Conservation (phyloP, 805 yeast species). For the Debaryomyces prosopidis region DNA sequence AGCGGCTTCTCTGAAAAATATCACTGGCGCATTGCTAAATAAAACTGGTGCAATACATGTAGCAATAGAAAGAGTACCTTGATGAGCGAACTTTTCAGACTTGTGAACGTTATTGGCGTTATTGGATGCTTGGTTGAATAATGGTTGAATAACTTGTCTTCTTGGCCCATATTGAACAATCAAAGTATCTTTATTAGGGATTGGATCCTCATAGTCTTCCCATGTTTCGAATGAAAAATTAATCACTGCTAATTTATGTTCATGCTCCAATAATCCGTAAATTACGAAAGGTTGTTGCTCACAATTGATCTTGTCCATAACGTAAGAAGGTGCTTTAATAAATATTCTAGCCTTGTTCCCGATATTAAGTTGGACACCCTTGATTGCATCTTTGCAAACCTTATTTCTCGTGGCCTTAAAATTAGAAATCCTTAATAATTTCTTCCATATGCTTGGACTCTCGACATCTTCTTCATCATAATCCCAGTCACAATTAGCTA, state of each 20-base stretch:
- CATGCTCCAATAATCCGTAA: conserved; percentile 79
- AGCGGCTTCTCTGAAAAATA: conserved; percentile 65
- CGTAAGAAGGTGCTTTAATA: conserved; percentile 54
- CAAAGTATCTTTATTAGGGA: conserved; percentile 78
- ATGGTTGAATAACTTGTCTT: conserved; percentile 77
- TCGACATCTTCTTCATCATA: conserved; percentile 76
- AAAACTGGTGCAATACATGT: conserved; percentile 86
- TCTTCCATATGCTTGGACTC: conserved; percentile 76
- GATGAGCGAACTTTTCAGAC: conserved; percentile 79
- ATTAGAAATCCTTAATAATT: conserved; percentile 72
- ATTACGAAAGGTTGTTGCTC: conserved; percentile 54
- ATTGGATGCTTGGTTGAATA: conserved; percentile 76
- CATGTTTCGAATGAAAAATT: conserved; percentile 82
- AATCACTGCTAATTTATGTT: conserved; percentile 80
- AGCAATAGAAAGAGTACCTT: conserved; percentile 68
- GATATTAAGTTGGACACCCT: conserved; percentile 40
- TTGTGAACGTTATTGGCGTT: conserved; percentile 85
- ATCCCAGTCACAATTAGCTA: conserved; percentile 85
- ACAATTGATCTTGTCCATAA: conserved; percentile 46
- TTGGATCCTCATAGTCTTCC: conserved; percentile 86
- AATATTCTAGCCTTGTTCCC: conserved; percentile 67
- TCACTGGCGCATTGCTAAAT: conserved; percentile 81
- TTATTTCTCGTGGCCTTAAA: conserved; percentile 75
- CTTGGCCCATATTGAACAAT: conserved; percentile 93
- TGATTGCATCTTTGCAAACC: conserved; percentile 57